phyloP scores from a whole-genome alignment of 139 green algal genomes.

The Chlamydomonas sp. region DNA sequence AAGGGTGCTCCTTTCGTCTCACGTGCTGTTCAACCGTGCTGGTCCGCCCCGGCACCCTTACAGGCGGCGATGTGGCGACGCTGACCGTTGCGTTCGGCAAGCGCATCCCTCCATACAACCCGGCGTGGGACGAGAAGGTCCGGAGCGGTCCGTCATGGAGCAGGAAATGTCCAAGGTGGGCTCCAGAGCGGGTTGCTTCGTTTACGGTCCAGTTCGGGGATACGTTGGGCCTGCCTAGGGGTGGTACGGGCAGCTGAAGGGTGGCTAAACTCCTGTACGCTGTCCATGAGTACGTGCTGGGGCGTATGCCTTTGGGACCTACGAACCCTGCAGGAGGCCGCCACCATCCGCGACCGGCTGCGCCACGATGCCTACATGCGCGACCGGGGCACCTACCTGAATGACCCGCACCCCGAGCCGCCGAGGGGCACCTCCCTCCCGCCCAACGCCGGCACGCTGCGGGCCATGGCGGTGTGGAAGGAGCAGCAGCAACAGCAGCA shows the following conservation, averaged over 20 bases:
- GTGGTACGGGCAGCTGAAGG: too few species aligned
- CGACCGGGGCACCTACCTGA: constrained; percentile 38
- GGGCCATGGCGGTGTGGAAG: constrained; percentile 42
- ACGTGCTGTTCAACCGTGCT: not conserved
- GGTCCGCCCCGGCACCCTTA: not conserved
- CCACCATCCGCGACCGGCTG: constrained; percentile 32
- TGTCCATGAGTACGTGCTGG: too few species aligned
- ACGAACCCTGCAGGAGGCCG: constrained; percentile 34
- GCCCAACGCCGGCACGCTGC: constrained; percentile 50
- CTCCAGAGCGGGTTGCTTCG: not conserved
- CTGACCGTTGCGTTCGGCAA: constrained; percentile 58
- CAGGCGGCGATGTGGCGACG: constrained; percentile 17
- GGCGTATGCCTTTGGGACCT: too few species aligned
- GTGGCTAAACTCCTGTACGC: too few species aligned
- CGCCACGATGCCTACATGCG: constrained; percentile 23
- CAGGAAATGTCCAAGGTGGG: constrained; percentile 55
- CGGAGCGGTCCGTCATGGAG: constrained; percentile 49
- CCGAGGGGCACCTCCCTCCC: constrained; percentile 29
- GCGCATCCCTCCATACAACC: constrained; percentile 38
- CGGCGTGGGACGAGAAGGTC: constrained; percentile 43
- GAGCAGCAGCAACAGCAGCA: constrained; percentile 12
- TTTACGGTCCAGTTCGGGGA: too few species aligned
- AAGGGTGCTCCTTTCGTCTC: not conserved
- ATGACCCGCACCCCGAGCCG: constrained; percentile 48
- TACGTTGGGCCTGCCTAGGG: too few species aligned